These are phyloP conservation scores for Peniophora sp. DNA, from an alignment of 1,284 basidiomycete species.

Conservation along the genomic window DNA sequence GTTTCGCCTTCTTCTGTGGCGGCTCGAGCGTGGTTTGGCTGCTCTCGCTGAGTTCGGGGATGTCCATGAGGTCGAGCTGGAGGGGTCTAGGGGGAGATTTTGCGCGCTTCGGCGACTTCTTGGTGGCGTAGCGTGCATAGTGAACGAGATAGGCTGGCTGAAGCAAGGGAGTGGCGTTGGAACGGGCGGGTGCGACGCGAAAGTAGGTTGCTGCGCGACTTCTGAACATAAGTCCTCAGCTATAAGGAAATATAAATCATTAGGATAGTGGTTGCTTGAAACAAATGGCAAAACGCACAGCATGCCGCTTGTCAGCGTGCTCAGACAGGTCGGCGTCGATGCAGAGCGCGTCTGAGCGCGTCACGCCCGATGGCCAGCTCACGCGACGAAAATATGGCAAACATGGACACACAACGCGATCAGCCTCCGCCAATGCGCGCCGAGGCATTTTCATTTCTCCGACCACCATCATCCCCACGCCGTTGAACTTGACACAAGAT, in stretches of 20 bases:
- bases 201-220: slow-evolving; percentile 12
- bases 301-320: slow-evolving; percentile 33
- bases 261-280: neutral
- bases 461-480: too few species aligned
- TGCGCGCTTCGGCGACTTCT: neutral
- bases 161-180: neutral
- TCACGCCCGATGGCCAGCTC: neutral
- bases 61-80: neutral
- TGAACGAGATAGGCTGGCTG: neutral
- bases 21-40: too few species aligned
- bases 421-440: too few species aligned
- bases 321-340: neutral
- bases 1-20: too few species aligned
- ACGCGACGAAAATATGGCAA: neutral
- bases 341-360: neutral
- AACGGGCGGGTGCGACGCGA: slow-evolving; percentile 2
- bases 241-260: neutral
- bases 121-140: neutral
- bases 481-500: too few species aligned
- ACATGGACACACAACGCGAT: too few species aligned
- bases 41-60: too few species aligned
- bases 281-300: slow-evolving; percentile 24
- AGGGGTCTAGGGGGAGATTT: neutral
- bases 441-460: too few species aligned
- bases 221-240: slow-evolving; percentile 19